Conservation (phyloP, 2,329 filamentous ascomycete genomes). For the Aspergillus udagawae region DNA sequence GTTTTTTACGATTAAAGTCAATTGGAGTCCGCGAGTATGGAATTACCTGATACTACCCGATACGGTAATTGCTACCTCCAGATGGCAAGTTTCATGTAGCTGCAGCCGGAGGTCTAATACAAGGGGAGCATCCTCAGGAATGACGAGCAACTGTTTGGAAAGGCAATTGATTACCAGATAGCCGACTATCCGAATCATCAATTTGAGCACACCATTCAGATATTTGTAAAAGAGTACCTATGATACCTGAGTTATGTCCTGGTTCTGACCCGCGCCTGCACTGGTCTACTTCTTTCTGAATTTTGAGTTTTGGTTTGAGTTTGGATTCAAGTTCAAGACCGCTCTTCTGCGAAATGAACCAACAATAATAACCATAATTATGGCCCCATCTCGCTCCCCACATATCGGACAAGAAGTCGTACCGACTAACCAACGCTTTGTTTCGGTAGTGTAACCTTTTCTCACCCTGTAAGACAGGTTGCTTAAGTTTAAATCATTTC, state of each 20-base stretch:
- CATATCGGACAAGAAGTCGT: neutral
- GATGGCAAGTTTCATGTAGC: no score
- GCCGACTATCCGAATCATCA: neutral
- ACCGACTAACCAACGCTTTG: neutral
- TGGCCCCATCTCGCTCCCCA: slow-evolving; percentile 4
- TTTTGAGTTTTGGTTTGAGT: slow-evolving; percentile 13
- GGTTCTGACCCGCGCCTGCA: neutral
- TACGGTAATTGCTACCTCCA: neutral
- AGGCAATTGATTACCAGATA: neutral
- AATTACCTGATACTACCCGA: no score
- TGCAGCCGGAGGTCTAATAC: no score
- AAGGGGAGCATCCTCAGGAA: neutral
- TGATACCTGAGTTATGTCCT: no score
- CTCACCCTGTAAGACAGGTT: neutral
- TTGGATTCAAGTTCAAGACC: slow-evolving; percentile 2
- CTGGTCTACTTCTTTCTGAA: neutral
- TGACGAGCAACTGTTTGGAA: neutral
- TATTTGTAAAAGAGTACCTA: neutral
- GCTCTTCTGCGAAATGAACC: slow-evolving; percentile 7
- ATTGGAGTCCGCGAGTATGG: neutral
- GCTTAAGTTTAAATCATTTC: neutral
- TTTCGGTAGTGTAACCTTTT: neutral
- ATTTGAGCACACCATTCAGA: neutral
- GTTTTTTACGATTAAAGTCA: neutral
- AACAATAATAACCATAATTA: slow-evolving; percentile 9